A percentile compares a stretch with the other conserved stretches of the same genome.
phyloP scores from a whole-genome alignment of 2,329 filamentous ascomycete genomes.

The Thelonectria rubi region DNA sequence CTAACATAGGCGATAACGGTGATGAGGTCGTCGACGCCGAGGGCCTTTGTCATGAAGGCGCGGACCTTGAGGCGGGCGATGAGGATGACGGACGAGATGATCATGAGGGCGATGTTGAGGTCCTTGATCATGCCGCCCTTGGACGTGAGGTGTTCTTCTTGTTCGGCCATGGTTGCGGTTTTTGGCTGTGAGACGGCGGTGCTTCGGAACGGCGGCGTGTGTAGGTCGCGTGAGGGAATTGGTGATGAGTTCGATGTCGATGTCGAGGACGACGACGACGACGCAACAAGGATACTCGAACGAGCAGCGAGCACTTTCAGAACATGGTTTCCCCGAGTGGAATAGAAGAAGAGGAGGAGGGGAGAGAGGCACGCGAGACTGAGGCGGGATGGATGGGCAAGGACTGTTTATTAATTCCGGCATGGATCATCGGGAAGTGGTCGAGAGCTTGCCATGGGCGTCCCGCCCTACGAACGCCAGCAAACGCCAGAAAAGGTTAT shows the following conservation, averaged over 20 bases:
- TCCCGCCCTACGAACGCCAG: neutral
- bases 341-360: neutral
- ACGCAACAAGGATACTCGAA: too few species aligned
- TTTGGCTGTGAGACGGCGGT: neutral
- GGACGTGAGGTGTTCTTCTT: neutral
- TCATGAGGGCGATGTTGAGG: slow-evolving; percentile 36
- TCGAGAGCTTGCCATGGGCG: neutral
- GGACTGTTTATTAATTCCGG: neutral
- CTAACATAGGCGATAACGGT: slow-evolving; percentile 35
- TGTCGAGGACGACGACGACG: too few species aligned
- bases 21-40: slow-evolving; percentile 37
- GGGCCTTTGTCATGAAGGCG: slow-evolving; percentile 30
- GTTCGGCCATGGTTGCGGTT: slow-evolving; percentile 6
- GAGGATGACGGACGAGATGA: slow-evolving; percentile 32
- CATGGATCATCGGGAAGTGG: neutral
- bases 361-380: neutral
- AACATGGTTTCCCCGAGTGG: neutral
- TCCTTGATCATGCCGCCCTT: slow-evolving; percentile 27
- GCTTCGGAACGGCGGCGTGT: too few species aligned
- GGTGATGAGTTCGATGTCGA: too few species aligned
- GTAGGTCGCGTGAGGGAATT: too few species aligned
- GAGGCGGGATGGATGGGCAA: neutral
- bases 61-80: slow-evolving; percentile 34
- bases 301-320: neutral
- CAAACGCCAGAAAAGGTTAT: neutral